Evolutionary conservation across 176 grass and related monocot genomes (phyloP), one percentile per base, ranked within the genome.

Genomic region (Rhynchospora tenuis): DNA sequence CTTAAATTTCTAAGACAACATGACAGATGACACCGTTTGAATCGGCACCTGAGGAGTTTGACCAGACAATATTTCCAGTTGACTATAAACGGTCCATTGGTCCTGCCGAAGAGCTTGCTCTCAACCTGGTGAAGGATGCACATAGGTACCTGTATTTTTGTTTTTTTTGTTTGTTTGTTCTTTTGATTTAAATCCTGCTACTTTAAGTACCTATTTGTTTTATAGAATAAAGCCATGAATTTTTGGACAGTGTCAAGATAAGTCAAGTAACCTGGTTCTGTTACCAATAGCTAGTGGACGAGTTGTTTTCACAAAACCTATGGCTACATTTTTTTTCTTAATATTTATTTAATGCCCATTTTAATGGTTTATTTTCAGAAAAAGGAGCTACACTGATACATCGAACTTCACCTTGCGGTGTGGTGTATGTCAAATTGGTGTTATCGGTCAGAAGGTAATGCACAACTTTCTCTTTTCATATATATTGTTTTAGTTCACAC

Each of bases 311-410:
- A 8, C 2, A n/a, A 44, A n/a, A 42, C 15, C 7, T 43, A 69
- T 44, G 38, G 19, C 17, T 52, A 4, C 8, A 8, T 28, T 20
- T 55, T 3, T 44, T 3, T 2, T 8, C 48, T 82, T 38, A 56
- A 56, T 64, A 28, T 75, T 38, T 0, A 38, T 38, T 38, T 4
- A 2, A 11, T 42, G 11, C 46, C 59, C 12, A 12, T 14, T 19
- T 51, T 38, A 59, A 56, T 87, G 54, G 44, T 48, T 54, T 12
- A 54, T 48, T 61, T 85, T 77, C 26, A 98, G 96, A 81, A 95
- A 85, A 90, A 90, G 96, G 85, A 95, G 83, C 89, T 98, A 90
- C 73, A 98, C 96, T 9, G 91, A 98, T 84, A 95, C 91, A 13
- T 64, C 89, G 15, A 93, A 90, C 83, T 98, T 98, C 85, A 95